These are phyloP conservation scores for Apostasia ramifera DNA, from an alignment of 106 monocot species.

Conservation along the genomic window DNA sequence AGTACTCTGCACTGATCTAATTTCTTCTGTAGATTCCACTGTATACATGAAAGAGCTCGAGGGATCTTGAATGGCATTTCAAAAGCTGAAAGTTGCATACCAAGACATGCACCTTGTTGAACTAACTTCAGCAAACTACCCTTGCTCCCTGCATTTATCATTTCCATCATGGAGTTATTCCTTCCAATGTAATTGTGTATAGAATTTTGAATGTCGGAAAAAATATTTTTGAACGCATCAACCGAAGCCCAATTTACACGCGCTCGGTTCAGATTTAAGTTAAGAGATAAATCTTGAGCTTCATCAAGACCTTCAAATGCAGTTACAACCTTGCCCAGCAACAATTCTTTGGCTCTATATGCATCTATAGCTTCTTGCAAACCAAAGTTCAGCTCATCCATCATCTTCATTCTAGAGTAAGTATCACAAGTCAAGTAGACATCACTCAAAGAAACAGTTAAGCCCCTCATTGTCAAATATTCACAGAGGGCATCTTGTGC, in stretches of 20 bases:
- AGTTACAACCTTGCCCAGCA: constrained; percentile 26
- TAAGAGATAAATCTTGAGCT: constrained; percentile 12
- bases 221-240: constrained; percentile 60
- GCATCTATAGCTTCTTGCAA: constrained; percentile 61
- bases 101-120: constrained; percentile 82
- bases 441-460: constrained; percentile 77
- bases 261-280: constrained; percentile 9
- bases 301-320: constrained; percentile 20
- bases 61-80: constrained; percentile 39
- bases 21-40: constrained; percentile 32
- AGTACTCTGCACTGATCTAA: not conserved
- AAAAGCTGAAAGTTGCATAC: constrained; percentile 43
- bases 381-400: constrained; percentile 45
- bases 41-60: constrained; percentile 19
- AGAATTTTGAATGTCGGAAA: constrained; percentile 44
- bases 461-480: constrained; percentile 64
- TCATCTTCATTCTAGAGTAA: constrained; percentile 50
- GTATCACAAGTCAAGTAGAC: constrained; percentile 57
- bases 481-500: constrained; percentile 72
- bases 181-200: constrained; percentile 34
- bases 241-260: constrained; percentile 27
- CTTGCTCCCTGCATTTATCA: constrained; percentile 85
- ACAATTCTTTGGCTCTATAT: constrained; percentile 21
- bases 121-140: constrained; percentile 62
- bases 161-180: constrained; percentile 71